Evolutionary conservation across 2,329 filamentous ascomycete genomes (phyloP).

Genomic region (Macrophomina phaseolina): DNA sequence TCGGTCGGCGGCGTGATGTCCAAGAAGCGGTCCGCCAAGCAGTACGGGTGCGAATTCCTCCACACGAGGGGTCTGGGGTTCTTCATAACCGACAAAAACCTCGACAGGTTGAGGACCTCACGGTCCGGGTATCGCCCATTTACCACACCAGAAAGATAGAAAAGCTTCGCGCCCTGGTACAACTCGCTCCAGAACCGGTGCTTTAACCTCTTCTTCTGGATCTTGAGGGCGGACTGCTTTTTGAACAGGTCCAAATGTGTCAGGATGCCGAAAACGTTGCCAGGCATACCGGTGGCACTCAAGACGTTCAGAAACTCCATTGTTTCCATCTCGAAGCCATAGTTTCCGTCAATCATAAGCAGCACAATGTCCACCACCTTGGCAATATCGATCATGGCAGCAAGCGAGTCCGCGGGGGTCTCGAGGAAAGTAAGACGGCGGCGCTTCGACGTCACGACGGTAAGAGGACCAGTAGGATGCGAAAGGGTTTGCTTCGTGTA

Average conservation of each 20-base stretch:
- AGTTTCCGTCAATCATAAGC: constrained; percentile 98
- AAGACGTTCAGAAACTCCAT: constrained; percentile 99
- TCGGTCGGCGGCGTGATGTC: constrained; percentile 93
- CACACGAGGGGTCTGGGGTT: constrained; percentile 95
- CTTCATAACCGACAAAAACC: constrained; percentile 98
- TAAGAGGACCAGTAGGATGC: constrained; percentile 88
- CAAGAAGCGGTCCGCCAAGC: constrained; percentile 89
- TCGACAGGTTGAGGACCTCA: constrained; percentile 92
- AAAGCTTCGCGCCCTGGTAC: constrained; percentile 95
- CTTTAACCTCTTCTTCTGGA: constrained; percentile 95
- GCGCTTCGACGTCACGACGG: constrained; percentile 94
- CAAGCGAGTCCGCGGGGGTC: constrained; percentile 91
- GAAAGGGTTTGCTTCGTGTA: constrained; percentile 96
- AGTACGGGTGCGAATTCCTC: constrained; percentile 95
- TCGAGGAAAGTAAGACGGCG: constrained; percentile 94
- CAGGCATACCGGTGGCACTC: constrained; percentile 94
- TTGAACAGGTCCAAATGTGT: constrained; percentile 95
- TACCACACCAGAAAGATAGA: constrained; percentile 94
- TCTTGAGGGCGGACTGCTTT: constrained; percentile 88
- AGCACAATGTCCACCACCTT: constrained; percentile 98
- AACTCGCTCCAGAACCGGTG: constrained; percentile 95
- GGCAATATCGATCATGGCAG: constrained; percentile 94
- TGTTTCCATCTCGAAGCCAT: constrained; percentile 99
- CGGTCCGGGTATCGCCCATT: constrained; percentile 97
- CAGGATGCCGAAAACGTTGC: constrained; percentile 96